These are phyloP conservation scores for Dothidotthia symphoricarpi DNA, from an alignment of 2,329 filamentous ascomycete species.

Conservation along the genomic window DNA sequence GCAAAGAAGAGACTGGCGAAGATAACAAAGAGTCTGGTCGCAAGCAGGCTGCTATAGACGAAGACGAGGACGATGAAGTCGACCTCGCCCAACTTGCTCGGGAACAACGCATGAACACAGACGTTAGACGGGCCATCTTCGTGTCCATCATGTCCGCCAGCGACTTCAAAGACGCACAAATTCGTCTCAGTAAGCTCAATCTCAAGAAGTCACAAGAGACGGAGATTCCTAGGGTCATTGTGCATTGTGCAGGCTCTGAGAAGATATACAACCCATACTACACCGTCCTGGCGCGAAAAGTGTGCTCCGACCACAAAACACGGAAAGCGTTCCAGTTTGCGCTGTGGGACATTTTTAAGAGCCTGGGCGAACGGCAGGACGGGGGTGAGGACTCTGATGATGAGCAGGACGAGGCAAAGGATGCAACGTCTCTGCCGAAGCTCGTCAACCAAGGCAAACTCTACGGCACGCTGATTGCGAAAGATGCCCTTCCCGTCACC, in stretches of 20 bases:
- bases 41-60: slow-evolving; percentile 9
- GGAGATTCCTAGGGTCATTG: slow-evolving; percentile 82
- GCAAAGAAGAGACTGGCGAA: slow-evolving; percentile 38
- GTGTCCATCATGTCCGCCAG: slow-evolving; percentile 81
- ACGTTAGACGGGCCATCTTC: slow-evolving; percentile 87
- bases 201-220: slow-evolving; percentile 83
- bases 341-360: slow-evolving; percentile 81
- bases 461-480: slow-evolving; percentile 62
- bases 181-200: slow-evolving; percentile 74
- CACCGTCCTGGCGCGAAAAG: slow-evolving; percentile 73
- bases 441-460: slow-evolving; percentile 68
- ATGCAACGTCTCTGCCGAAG: slow-evolving; percentile 54
- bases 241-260: slow-evolving; percentile 84
- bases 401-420: slow-evolving; percentile 53
- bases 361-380: slow-evolving; percentile 75
- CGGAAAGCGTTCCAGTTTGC: slow-evolving; percentile 84
- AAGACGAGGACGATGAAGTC: slow-evolving; percentile 44
- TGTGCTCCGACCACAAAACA: slow-evolving; percentile 73
- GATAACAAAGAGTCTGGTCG: slow-evolving; percentile 31
- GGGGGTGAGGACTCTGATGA: slow-evolving; percentile 55
- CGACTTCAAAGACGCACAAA: slow-evolving; percentile 79
- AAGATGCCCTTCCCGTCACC: slow-evolving; percentile 58
- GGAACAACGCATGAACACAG: slow-evolving; percentile 82
- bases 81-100: slow-evolving; percentile 73
- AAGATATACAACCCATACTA: slow-evolving; percentile 90